Base-by-base conservation (phyloP, 345 rosid genomes). In the Anastatica hierochuntica region DNA sequence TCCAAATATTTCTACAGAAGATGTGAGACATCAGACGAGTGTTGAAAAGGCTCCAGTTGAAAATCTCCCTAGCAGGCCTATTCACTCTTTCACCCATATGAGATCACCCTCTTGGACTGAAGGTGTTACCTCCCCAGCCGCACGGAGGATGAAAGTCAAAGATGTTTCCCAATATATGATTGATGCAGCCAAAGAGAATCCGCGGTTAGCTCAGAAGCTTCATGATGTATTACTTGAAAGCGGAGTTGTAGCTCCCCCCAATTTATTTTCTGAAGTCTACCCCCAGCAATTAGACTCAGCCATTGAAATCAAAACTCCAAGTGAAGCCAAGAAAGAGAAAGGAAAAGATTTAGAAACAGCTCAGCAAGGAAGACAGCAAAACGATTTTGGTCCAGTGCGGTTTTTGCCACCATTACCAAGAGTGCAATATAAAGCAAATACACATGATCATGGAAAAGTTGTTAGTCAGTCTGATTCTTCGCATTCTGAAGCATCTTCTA, bases 81-180 rank as follows among this genome's bases (percentile, higher is more conserved):
- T 46, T 70, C 78, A 76, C 68, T 63, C 85, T 61, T 51, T 67
- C 52, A 27, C 59, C 0, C 98, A 84, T 74, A 78, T 74, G 40
- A 80, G 92, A 73, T 80, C 85, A 57, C 98, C 96, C 58, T 90
- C 96, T 34, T 90, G 98, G 98, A 90, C 98, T 33, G 96, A 90
- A 84, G 98, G 98, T 46, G 85, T 86, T 53, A 79, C 79, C 74
- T 86, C 89, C 35, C 94, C 96, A 11, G 85, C 94, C 39, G 90
- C 64, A 5, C 85, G 56, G 37, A 77, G 79, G 69, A 90, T 80
- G 98, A 86, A 90, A 76, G 96, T 82, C 58, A 90, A 84, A 82
- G 88, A 90, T 69, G 94, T 90, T 63, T 90, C 98, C 17, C 79
- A 74, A 48, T 86, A 90, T 64, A 84, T 90, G 96, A 84, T 90